Evolutionary conservation across 1,284 basidiomycete genomes (phyloP), one percentile per base, ranked within the genome.

Genomic region (Peniophora sp.): DNA sequence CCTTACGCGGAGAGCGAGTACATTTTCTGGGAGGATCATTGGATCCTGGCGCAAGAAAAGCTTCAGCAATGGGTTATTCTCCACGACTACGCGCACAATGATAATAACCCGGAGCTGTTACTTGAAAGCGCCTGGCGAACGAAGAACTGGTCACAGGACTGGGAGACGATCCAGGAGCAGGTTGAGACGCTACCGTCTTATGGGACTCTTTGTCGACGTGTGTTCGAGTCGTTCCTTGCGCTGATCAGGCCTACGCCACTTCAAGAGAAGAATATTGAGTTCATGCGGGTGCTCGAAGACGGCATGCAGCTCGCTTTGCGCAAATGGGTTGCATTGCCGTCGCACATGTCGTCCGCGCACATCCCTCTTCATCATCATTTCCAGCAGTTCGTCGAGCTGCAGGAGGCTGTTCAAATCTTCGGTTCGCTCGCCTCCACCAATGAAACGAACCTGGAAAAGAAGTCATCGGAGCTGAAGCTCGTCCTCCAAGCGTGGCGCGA

Each of bases 1-100:
- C 86, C 94, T 1, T 99, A 97, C 71, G 89, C 90, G 34, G 97
- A 99, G 68, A 80, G 88, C 5, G 97, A 99, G 67, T 99, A 97
- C 66, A 93, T 91, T 60, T 74, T 99, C 17, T 99, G 97, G 97
- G 97, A 99, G 66, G 97, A 99, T 64, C 97, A 99, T 67, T 99
- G 97, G 97, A 91, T 99, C 54, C 73, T 97, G 15, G 84, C 95
- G 3, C 89, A 94, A 0, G 92, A 97, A 68, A 99, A 99, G 69
- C 74, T 99, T 23, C 97, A 99, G 65, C 89, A 98, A 61, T 99
- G 97, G 97, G 97, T 99, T 54, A 82, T 91, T 36, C 76, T 99
- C 15, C 83, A 90, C 54, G 95, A 98, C 47, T 79, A 99, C n/a
- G 94, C 94, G 2, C 86, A 87, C 57, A 84, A 79, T 49, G 97